phyloP scores from a whole-genome alignment of 164 flowering plant genomes.

The Vitis vinifera region DNA sequence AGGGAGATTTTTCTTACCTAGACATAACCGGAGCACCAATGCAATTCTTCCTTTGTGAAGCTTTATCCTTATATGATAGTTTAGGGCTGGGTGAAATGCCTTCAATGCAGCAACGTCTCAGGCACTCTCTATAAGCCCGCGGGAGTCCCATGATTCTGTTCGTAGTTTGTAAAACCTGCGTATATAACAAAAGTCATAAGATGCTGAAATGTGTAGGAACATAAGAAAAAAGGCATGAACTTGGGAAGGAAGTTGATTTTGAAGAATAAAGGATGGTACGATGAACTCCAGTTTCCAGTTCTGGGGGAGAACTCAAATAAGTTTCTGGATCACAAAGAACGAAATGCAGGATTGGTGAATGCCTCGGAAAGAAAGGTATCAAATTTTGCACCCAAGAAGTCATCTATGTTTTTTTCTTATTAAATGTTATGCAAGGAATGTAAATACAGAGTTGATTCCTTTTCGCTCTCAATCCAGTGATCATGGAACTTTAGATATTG shows the following conservation, averaged over 20 bases:
- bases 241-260: no score
- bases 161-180: not conserved
- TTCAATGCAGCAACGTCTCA: not conserved
- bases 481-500: no score
- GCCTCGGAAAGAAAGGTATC: not conserved
- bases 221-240: no score
- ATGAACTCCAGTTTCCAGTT: not conserved
- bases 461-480: no score
- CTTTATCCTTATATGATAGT: not conserved
- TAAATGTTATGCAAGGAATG: not conserved
- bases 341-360: not conserved
- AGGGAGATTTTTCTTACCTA: conserved; percentile 17
- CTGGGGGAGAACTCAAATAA: not conserved
- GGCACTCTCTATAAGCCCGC: not conserved
- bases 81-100: not conserved
- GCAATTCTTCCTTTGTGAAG: conserved; percentile 15
- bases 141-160: not conserved
- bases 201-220: not conserved
- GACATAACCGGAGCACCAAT: conserved; percentile 7
- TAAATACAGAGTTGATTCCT: not conserved
- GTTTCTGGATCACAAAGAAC: not conserved
- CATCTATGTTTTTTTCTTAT: not conserved
- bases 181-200: not conserved
- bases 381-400: not conserved
- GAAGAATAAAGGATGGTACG: no score